Base-by-base conservation (phyloP, 2,329 filamentous ascomycete species). In the Verticillium nonalfalfae region DNA sequence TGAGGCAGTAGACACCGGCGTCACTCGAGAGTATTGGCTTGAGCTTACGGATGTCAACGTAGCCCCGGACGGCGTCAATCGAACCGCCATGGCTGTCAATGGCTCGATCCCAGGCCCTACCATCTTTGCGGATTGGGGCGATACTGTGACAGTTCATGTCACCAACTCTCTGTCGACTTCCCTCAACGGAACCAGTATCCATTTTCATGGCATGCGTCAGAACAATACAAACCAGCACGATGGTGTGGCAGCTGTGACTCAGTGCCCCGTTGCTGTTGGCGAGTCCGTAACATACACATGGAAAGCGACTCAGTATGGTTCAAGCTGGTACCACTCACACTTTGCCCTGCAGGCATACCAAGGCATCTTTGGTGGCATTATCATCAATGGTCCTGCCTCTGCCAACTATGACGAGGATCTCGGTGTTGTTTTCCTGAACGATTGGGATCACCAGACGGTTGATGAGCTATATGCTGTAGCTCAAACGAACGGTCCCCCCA, bases 181-280 rank as follows among this genome's bases (percentile, higher is more conserved):
- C 72, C 73, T 59, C 9, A 88, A 89, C 63, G 85, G 85, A 36
- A 88, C 85, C 7, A 78, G 78, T 9, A 81, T 88, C 18, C 86
- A 89, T 68, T 89, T 80, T 74, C 86, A 89, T 66, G 87, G 85
- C 26, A 74, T 89, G 38, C 79, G 83, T 7, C 84, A 89, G 68
- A 75, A 79, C 63, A 74, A 79, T 67, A 82, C 77, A 57, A 82
- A 80, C 65, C 74, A 81, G 61, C 75, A 82, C 59, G 86, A 89
- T 65, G 86, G 86, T 60, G 84, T 87, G 4, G 74, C 70, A 1
- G 73, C 72, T 7, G 71, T 82, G 21, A 82, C 78, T 0, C 76
- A 83, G 64, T 84, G 81, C 61, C 80, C 81, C 0, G 74, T 80
- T 26, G 75, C 83, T 0, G 81, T 83, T 0, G 82, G 82, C 0